These are phyloP conservation scores for Comarum palustre DNA, from an alignment of 306 rosid genomes.

Conservation along the genomic window DNA sequence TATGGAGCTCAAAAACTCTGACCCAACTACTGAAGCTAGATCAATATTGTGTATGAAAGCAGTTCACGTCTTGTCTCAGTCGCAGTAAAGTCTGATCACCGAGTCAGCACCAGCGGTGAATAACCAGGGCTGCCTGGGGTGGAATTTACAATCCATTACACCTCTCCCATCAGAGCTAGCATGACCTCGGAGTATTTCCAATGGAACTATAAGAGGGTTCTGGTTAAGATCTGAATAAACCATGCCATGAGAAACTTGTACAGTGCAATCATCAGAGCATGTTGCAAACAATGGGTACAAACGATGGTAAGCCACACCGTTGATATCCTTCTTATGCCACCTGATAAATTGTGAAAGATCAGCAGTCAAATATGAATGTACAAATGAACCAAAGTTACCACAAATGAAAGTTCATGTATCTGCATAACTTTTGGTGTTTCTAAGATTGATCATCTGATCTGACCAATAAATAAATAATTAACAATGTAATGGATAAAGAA, in stretches of 20 bases:
- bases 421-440: neutral
- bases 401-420: neutral
- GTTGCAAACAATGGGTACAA: slow-evolving; percentile 81
- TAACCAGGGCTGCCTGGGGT: slow-evolving; percentile 92
- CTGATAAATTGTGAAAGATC: slow-evolving; percentile 38
- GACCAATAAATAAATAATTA: neutral
- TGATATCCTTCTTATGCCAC: slow-evolving; percentile 90
- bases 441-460: neutral
- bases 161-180: slow-evolving; percentile 72
- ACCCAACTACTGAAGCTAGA: neutral
- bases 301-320: slow-evolving; percentile 68
- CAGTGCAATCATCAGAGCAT: slow-evolving; percentile 84
- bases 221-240: slow-evolving; percentile 89
- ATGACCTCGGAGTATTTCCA: slow-evolving; percentile 86
- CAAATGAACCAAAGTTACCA: neutral
- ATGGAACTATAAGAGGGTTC: slow-evolving; percentile 84
- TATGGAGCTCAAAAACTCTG: neutral
- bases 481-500: neutral
- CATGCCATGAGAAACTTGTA: slow-evolving; percentile 88
- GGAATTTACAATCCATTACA: slow-evolving; percentile 87
- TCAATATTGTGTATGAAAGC: neutral
- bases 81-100: slow-evolving; percentile 66
- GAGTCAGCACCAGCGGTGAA: slow-evolving; percentile 90
- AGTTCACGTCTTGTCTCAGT: slow-evolving; percentile 30
- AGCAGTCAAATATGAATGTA: neutral